Conservation (phyloP, 1,139 yeast genomes). For the Geotrichum europaeum region DNA sequence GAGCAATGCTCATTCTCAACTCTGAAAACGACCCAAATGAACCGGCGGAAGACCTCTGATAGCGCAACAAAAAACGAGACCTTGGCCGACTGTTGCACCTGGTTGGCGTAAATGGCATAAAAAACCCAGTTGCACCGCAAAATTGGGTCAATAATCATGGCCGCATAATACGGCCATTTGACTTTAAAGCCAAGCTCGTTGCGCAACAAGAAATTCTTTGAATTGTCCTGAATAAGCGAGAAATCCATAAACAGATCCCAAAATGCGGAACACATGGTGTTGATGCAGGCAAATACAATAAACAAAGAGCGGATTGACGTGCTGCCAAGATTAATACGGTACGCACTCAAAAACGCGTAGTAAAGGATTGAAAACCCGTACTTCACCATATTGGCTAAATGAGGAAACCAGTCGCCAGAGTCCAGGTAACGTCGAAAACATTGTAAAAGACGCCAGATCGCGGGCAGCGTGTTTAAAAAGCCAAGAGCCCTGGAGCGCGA, state of each 20-base stretch:
- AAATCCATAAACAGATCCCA: conserved; percentile 98
- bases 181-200: conserved; percentile 60
- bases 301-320: conserved; percentile 49
- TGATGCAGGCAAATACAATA: conserved; percentile 66
- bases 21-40: conserved; percentile 84
- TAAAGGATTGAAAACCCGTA: conserved; percentile 62
- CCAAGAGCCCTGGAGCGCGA: conserved; percentile 71
- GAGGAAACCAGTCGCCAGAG: conserved; percentile 95
- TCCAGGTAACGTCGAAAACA: conserved; percentile 88
- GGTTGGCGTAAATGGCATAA: conserved; percentile 60
- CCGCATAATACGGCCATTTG: conserved; percentile 62
- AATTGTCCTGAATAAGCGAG: conserved; percentile 77
- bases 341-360: conserved; percentile 70
- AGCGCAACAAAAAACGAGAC: conserved; percentile 79
- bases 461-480: conserved; percentile 75
- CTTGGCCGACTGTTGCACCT: conserved; percentile 85
- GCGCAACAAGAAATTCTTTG: conserved; percentile 57
- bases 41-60: conserved; percentile 75
- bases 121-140: conserved; percentile 89
- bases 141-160: conserved; percentile 65
- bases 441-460: conserved; percentile 84
- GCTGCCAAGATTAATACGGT: conserved; percentile 53
- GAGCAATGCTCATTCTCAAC: conserved; percentile 95
- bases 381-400: conserved; percentile 82
- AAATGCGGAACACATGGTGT: conserved; percentile 59